These are phyloP conservation scores for Suillus tomentosus DNA, from an alignment of 768 basidiomycete species.

Conservation along the genomic window DNA sequence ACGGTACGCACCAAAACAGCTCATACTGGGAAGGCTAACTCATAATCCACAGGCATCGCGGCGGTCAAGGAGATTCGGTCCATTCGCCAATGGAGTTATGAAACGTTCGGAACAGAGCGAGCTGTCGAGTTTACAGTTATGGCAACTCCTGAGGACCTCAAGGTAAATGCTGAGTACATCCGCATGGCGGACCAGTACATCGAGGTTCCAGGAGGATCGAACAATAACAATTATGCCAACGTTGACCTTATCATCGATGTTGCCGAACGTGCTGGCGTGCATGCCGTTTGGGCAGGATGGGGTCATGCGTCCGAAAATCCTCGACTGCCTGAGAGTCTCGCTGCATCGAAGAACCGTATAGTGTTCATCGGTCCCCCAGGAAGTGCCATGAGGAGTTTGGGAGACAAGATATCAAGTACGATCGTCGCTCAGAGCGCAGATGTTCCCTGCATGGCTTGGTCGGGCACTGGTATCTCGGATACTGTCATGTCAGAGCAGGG, in stretches of 20 bases:
- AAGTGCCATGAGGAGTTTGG: constrained; percentile 97
- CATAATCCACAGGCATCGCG: constrained; percentile 75
- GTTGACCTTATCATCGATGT: constrained; percentile 99
- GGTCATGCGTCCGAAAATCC: constrained; percentile 99
- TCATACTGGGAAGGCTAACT: constrained; percentile 18
- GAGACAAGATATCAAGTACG: constrained; percentile 99
- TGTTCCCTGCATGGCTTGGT: constrained; percentile 99
- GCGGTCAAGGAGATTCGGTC: constrained; percentile 99
- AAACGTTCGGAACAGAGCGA: constrained; percentile 95
- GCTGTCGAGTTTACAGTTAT: constrained; percentile 99
- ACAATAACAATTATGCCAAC: constrained; percentile 99
- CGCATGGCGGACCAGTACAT: constrained; percentile 99
- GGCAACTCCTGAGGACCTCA: constrained; percentile 98
- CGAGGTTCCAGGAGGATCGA: constrained; percentile 96
- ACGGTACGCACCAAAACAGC: constrained; percentile 54
- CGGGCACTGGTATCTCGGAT: constrained; percentile 89
- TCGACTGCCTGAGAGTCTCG: constrained; percentile 89
- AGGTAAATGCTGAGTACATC: constrained; percentile 99
- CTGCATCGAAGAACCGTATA: constrained; percentile 91
- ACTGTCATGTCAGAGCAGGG: constrained; percentile 83
- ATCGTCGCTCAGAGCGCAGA: constrained; percentile 97
- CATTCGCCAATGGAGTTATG: constrained; percentile 99
- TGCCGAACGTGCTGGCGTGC: constrained; percentile 95
- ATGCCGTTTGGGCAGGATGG: constrained; percentile 99
- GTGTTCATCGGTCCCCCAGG: constrained; percentile 99